A percentile compares a stretch with the other conserved stretches of the same genome.
Evolutionary conservation across 2,329 filamentous ascomycete species (phyloP).

Genomic region (Tolypocladium tropicale): DNA sequence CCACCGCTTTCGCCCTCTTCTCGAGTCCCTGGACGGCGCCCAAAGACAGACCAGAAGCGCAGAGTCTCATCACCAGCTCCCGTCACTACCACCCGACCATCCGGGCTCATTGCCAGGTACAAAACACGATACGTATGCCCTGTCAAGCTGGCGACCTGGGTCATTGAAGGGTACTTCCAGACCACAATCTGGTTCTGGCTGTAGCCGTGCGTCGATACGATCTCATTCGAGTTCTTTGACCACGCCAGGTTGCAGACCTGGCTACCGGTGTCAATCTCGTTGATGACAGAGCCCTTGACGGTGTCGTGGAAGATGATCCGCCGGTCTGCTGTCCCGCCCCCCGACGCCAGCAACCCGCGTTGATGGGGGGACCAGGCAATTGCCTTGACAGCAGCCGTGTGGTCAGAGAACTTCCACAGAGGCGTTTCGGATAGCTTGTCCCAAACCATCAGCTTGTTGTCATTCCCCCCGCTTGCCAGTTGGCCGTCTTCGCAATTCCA

Average conservation of each 20-base stretch:
- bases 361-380: slow-evolving; percentile 98
- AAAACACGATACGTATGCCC: slow-evolving; percentile 95
- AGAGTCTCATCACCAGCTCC: slow-evolving; percentile 94
- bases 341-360: slow-evolving; percentile 84
- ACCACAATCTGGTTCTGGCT: slow-evolving; percentile 98
- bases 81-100: slow-evolving; percentile 87
- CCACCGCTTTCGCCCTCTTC: slow-evolving; percentile 54
- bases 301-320: slow-evolving; percentile 99
- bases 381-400: slow-evolving; percentile 92
- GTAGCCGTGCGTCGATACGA: slow-evolving; percentile 94
- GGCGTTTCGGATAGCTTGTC: slow-evolving; percentile 90
- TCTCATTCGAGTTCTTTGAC: slow-evolving; percentile 96
- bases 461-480: slow-evolving; percentile 89
- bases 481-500: slow-evolving; percentile 98
- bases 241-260: slow-evolving; percentile 98
- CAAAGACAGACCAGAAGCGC: slow-evolving; percentile 95
- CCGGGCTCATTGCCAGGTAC: slow-evolving; percentile 94
- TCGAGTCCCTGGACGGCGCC: slow-evolving; percentile 62
- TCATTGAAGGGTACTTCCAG: slow-evolving; percentile 99
- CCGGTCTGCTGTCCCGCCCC: slow-evolving; percentile 89
- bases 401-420: slow-evolving; percentile 87
- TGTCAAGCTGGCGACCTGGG: slow-evolving; percentile 87
- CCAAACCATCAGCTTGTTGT: slow-evolving; percentile 99
- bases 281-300: slow-evolving; percentile 65
- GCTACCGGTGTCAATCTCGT: slow-evolving; percentile 90